Evolutionary conservation across 2,329 filamentous ascomycete species (phyloP), one percentile per base, ranked within the genome.

Genomic region (Allantophomopsis lycopodina): DNA sequence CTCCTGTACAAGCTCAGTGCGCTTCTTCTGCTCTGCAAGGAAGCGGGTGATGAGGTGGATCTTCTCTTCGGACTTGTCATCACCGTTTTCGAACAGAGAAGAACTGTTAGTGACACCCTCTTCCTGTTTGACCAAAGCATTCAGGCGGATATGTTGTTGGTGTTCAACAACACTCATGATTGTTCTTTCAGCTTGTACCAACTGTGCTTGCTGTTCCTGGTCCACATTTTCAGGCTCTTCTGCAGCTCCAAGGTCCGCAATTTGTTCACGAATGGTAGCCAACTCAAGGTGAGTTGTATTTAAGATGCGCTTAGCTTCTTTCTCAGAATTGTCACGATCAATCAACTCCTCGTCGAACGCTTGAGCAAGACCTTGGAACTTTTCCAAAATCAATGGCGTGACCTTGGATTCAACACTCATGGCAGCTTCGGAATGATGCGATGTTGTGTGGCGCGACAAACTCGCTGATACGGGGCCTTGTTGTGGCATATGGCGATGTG

Each of bases 261-360:
- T 69, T 46, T 79, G 70, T 42, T 74, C 69, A 11, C 68, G 71
- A 13, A 81, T 63, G 1, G 64, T 61, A 35, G 72, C 69, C 4
- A 85, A 65, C 53, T 89, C 83, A 23, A 71, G 67, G 45, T 82
- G 73, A 0, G 81, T 78, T 48, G 79, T 79, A 44, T 68, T 66
- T 13, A 85, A 65, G 40, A 79, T 73, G 13, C 74, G 68, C 37
- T 73, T 73, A 3, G 79, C 79, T 54, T 83, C 82, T 18, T 70
- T 69, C 51, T 83, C 78, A 3, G 76, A 76, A 14, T 71, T 68
- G 39, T 85, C 76, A 53, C 84, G 86, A 47, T 87, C 81, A 39
- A 72, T 69, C 50, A 84, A 73, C 54, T 89, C 82, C 20, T 79
- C 73, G 42, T 91, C 84, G 52, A 85, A 86, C 41, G 69, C 77